Evolutionary conservation across 1,139 yeast genomes (phyloP).

Genomic region (Pichia inconspicua): DNA sequence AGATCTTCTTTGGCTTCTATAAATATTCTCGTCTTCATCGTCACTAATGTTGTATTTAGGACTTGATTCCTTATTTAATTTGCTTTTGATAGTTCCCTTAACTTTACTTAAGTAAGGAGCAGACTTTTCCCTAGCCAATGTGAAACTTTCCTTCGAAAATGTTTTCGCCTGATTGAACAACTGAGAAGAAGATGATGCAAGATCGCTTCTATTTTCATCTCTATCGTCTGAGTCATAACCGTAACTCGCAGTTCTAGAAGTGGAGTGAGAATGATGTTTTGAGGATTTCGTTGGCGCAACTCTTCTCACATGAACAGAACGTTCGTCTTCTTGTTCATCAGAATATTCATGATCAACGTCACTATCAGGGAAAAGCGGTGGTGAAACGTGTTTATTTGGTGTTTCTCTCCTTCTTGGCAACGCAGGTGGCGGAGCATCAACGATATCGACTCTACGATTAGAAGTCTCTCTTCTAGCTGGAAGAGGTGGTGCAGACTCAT

Average conservation of each 20-base stretch:
- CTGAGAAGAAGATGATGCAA: constrained; percentile 7
- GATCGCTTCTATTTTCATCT: background rate
- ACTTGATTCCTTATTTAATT: constrained; percentile 1
- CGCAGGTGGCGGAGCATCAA: constrained; percentile 1
- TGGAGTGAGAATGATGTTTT: background rate
- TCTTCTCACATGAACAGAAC: constrained; percentile 9
- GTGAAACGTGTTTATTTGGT: background rate
- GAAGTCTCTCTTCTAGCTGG: background rate
- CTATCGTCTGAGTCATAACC: background rate
- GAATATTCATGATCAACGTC: constrained; percentile 2
- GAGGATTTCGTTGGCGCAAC: constrained; percentile 1
- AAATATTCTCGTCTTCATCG: constrained; percentile 5
- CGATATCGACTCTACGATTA: background rate
- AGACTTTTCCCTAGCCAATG: constrained; percentile 11
- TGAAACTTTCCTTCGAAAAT: constrained; percentile 12
- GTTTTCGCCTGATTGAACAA: constrained; percentile 9
- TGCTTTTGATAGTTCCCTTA: constrained; percentile 10
- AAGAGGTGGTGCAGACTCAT: background rate
- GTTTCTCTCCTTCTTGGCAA: constrained; percentile 6
- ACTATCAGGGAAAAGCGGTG: background rate
- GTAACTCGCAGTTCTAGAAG: background rate
- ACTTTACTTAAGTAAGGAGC: constrained; percentile 12
- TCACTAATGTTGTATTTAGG: background rate
- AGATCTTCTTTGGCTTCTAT: constrained; percentile 3
- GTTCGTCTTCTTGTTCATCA: constrained; percentile 5